Conservation (phyloP, 345 rosid genomes). For the Boechera stricta region DNA sequence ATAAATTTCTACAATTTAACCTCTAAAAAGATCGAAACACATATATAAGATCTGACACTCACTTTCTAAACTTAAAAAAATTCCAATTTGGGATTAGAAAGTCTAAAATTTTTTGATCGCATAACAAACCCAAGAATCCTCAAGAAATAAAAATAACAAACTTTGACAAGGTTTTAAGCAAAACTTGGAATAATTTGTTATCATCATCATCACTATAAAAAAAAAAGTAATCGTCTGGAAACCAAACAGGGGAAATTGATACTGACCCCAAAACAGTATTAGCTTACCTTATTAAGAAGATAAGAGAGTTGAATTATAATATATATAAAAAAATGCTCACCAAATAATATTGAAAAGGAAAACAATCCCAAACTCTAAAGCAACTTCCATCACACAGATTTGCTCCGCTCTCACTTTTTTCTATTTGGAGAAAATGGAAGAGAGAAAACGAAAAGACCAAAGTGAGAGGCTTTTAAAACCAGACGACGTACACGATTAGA, state of each 20-base stretch:
- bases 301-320: not conserved
- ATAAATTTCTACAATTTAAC: not conserved
- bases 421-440: constrained; percentile 32
- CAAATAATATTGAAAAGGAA: constrained; percentile 30
- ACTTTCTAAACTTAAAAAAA: not conserved
- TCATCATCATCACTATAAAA: not conserved
- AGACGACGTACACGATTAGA: constrained; percentile 43
- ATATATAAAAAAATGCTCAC: constrained; percentile 11
- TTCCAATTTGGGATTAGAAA: not conserved
- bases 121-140: not conserved
- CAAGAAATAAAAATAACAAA: constrained; percentile 7
- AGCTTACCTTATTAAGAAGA: constrained; percentile 21
- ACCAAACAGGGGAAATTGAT: constrained; percentile 34
- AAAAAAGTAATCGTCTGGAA: constrained; percentile 27
- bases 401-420: not conserved
- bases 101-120: not conserved
- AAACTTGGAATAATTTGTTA: constrained; percentile 19
- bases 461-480: constrained; percentile 39
- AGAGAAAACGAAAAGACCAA: constrained; percentile 32
- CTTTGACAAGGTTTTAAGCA: constrained; percentile 15
- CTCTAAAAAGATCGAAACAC: not conserved
- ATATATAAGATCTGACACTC: constrained; percentile 2
- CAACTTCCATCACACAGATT: constrained; percentile 31
- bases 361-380: constrained; percentile 23
- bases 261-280: constrained; percentile 35